These are phyloP conservation scores for Metschnikowia vanudenii DNA, from an alignment of 805 yeast species.

Conservation along the genomic window DNA sequence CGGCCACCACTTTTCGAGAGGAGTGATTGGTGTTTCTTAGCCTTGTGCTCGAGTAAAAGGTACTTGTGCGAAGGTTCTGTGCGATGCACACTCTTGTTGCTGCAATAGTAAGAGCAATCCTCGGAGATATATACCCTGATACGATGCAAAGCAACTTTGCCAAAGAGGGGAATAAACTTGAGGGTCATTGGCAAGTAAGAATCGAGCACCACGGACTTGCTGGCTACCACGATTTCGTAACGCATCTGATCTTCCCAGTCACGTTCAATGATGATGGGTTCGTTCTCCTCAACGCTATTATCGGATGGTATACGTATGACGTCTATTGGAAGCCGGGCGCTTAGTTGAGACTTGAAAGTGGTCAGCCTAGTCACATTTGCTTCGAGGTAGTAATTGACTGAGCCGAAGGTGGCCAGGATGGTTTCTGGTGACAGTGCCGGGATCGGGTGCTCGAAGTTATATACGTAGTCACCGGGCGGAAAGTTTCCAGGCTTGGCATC, in stretches of 20 bases:
- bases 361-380: constrained; percentile 76
- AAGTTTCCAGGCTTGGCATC: constrained; percentile 39
- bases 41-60: constrained; percentile 76
- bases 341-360: constrained; percentile 75
- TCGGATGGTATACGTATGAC: constrained; percentile 77
- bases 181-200: constrained; percentile 82
- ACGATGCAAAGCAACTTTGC: constrained; percentile 82
- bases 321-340: constrained; percentile 60
- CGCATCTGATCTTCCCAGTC: constrained; percentile 93
- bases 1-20: constrained; percentile 42
- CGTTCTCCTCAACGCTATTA: constrained; percentile 79
- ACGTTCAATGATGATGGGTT: constrained; percentile 85
- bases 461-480: constrained; percentile 86
- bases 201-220: constrained; percentile 83
- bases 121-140: constrained; percentile 85
- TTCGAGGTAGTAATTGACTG: constrained; percentile 66
- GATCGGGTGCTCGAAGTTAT: constrained; percentile 86
- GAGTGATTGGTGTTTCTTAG: constrained; percentile 49
- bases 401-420: constrained; percentile 74
- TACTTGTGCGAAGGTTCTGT: constrained; percentile 87
- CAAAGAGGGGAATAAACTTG: constrained; percentile 73
- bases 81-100: constrained; percentile 82
- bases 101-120: constrained; percentile 86
- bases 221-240: constrained; percentile 88
- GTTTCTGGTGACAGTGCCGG: constrained; percentile 84